Evolutionary conservation across 257 asterid genomes (phyloP).

Genomic region (Nicotiana benthamiana): DNA sequence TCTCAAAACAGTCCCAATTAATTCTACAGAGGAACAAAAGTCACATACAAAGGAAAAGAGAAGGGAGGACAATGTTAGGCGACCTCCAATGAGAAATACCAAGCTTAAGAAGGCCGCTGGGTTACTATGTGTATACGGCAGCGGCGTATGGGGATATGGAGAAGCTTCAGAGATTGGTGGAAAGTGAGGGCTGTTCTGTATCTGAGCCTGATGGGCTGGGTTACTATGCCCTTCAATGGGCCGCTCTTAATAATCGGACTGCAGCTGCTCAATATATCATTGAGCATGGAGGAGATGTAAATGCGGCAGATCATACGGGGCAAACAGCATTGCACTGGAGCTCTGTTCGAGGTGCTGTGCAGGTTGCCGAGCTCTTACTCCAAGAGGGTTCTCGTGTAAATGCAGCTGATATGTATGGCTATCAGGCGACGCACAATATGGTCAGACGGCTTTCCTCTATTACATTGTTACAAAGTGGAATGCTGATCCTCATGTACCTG

Average conservation of each 20-base stretch:
- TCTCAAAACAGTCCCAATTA: no score
- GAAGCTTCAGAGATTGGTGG: slow-evolving; percentile 89
- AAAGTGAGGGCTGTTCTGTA: slow-evolving; percentile 90
- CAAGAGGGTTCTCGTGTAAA: slow-evolving; percentile 85
- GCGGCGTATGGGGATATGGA: slow-evolving; percentile 97
- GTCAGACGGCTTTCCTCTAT: slow-evolving; percentile 90
- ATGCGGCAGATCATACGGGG: slow-evolving; percentile 88
- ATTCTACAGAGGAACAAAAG: no score
- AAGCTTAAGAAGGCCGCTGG: no score
- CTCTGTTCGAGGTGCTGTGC: slow-evolving; percentile 94
- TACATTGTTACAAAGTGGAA: slow-evolving; percentile 87
- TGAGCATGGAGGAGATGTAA: slow-evolving; percentile 90
- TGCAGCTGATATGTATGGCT: slow-evolving; percentile 79
- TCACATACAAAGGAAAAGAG: no score
- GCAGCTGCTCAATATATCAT: slow-evolving; percentile 88
- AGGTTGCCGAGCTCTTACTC: slow-evolving; percentile 87
- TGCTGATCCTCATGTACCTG: slow-evolving; percentile 96
- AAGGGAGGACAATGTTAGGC: no score
- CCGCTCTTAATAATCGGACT: slow-evolving; percentile 84
- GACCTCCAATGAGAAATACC: no score
- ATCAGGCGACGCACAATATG: slow-evolving; percentile 99
- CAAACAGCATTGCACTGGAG: slow-evolving; percentile 99
- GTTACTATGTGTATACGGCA: slow-evolving; percentile 93
- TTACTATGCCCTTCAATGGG: slow-evolving; percentile 97
- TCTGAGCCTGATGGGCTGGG: slow-evolving; percentile 92